A percentile compares a stretch with the other conserved stretches of the same genome.
These are phyloP conservation scores for Physcomitrellopsis africana DNA, from an alignment of 225 moss, liverwort and hornwort species.

Conservation along the genomic window DNA sequence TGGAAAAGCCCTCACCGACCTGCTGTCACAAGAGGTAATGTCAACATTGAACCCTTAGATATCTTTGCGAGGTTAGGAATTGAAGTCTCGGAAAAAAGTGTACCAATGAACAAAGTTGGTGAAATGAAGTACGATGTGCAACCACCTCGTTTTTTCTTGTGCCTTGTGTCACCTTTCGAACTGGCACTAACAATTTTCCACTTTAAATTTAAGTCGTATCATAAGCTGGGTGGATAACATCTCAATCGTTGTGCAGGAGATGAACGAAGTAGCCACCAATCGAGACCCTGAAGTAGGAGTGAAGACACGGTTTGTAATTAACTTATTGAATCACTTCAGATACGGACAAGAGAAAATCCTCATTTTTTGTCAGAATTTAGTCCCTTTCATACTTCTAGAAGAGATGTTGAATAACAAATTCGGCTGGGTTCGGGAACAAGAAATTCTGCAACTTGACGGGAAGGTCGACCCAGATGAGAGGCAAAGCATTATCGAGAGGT, in stretches of 20 bases:
- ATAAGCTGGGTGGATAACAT: constrained; percentile 16
- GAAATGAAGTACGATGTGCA: constrained; percentile 3
- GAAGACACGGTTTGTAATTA: constrained; percentile 89
- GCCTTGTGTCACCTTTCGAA: constrained; percentile 14
- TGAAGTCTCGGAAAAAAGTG: not conserved
- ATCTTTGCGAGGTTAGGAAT: constrained; percentile 9
- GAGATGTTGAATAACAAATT: constrained; percentile 66
- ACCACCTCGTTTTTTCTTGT: constrained; percentile 6
- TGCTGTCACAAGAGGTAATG: constrained; percentile 50
- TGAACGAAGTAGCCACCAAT: constrained; percentile 48
- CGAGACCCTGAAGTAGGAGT: constrained; percentile 71
- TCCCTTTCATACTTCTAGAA: constrained; percentile 68
- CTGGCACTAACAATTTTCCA: constrained; percentile 9
- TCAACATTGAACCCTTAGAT: constrained; percentile 15
- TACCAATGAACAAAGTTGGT: constrained; percentile 2
- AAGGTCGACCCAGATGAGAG: constrained; percentile 63
- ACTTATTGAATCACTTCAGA: constrained; percentile 56
- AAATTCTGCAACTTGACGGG: constrained; percentile 82
- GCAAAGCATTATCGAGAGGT: constrained; percentile 71
- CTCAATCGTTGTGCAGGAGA: constrained; percentile 43
- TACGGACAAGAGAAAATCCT: constrained; percentile 73
- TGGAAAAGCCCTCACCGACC: constrained; percentile 47
- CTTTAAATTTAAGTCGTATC: constrained; percentile 11
- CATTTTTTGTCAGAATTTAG: constrained; percentile 84
- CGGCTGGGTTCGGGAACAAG: constrained; percentile 66